Conservation (phyloP, 2,329 filamentous ascomycete species). For the Talaromyces sp. region DNA sequence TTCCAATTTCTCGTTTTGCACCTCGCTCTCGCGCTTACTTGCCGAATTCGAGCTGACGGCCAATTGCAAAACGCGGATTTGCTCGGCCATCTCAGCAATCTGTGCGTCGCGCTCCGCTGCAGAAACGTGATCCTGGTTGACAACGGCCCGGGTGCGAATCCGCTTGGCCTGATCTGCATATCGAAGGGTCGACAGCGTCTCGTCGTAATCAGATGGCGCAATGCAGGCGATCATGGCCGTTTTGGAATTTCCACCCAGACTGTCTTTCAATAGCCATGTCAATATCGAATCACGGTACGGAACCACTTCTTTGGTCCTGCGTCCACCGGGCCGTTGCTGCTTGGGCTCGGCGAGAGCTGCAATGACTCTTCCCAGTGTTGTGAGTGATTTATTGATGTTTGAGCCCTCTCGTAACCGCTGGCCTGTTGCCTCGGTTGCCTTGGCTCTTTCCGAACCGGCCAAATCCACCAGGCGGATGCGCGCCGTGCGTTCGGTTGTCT, state of each 20-base stretch:
- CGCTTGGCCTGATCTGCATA: slow-evolving; percentile 98
- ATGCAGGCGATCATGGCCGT: slow-evolving; percentile 99
- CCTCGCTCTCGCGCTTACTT: slow-evolving; percentile 68
- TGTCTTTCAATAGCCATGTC: slow-evolving; percentile 89
- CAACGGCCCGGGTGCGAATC: slow-evolving; percentile 86
- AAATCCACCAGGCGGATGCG: slow-evolving; percentile 93
- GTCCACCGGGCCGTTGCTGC: slow-evolving; percentile 48
- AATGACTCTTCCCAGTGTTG: slow-evolving; percentile 91
- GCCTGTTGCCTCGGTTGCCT: slow-evolving; percentile 91
- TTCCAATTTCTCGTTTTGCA: slow-evolving; percentile 78
- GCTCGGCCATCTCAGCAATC: slow-evolving; percentile 90
- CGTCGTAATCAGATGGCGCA: slow-evolving; percentile 90
- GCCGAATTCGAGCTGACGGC: slow-evolving; percentile 59
- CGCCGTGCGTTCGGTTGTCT: slow-evolving; percentile 90
- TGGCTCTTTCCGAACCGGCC: slow-evolving; percentile 89
- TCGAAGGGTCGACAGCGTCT: slow-evolving; percentile 89
- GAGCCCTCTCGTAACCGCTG: slow-evolving; percentile 86
- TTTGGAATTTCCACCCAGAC: slow-evolving; percentile 91
- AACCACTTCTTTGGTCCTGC: slow-evolving; percentile 68
- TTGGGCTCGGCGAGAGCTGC: slow-evolving; percentile 78
- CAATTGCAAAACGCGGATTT: slow-evolving; percentile 80
- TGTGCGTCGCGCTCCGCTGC: slow-evolving; percentile 91
- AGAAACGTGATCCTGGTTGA: slow-evolving; percentile 93
- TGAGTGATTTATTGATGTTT: slow-evolving; percentile 98
- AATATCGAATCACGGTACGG: slow-evolving; percentile 87